Evolutionary conservation across 805 yeast species (phyloP).

Genomic region (Schizosaccharomyces lindneri): DNA sequence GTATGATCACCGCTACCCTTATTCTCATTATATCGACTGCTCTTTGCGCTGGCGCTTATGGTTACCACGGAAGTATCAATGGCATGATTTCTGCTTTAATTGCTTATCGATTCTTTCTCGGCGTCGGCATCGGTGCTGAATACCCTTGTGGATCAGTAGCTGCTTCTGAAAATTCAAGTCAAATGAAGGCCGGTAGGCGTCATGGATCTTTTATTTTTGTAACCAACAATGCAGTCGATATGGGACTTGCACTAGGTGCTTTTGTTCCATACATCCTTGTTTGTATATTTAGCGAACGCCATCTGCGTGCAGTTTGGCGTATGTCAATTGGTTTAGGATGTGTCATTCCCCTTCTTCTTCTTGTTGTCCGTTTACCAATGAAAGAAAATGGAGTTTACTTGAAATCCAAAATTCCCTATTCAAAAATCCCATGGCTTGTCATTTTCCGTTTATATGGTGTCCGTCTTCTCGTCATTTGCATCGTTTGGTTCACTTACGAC

Average conservation of each 20-base stretch:
- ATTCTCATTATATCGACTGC: conserved; percentile 58
- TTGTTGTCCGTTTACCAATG: conserved; percentile 52
- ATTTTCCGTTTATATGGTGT: conserved; percentile 66
- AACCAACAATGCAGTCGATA: conserved; percentile 68
- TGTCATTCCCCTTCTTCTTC: conserved; percentile 56
- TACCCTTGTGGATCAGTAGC: conserved; percentile 87
- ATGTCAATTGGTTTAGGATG: conserved; percentile 75
- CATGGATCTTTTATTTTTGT: conserved; percentile 77
- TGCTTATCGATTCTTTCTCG: conserved; percentile 64
- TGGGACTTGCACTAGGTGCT: conserved; percentile 61
- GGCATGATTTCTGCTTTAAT: conserved; percentile 72
- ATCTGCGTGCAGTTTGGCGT: conserved; percentile 76
- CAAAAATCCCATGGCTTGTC: conserved; percentile 38
- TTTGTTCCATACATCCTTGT: conserved; percentile 68
- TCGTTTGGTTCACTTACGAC: conserved; percentile 82
- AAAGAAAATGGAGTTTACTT: conserved; percentile 47
- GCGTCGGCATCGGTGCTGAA: conserved; percentile 80
- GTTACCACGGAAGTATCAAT: conserved; percentile 26
- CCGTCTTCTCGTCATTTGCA: conserved; percentile 40
- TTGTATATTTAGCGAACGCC: conserved; percentile 52
- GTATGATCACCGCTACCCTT: conserved; percentile 57
- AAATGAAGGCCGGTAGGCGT: conserved; percentile 53
- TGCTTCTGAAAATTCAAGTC: conserved; percentile 70
- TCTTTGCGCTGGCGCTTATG: conserved; percentile 72
- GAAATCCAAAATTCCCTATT: conserved; percentile 42